Percentiles rank a stretch among this genome's conserved stretches.
phyloP scores from a whole-genome alignment of 2,329 filamentous ascomycete genomes.

The Pyrenophora teres region DNA sequence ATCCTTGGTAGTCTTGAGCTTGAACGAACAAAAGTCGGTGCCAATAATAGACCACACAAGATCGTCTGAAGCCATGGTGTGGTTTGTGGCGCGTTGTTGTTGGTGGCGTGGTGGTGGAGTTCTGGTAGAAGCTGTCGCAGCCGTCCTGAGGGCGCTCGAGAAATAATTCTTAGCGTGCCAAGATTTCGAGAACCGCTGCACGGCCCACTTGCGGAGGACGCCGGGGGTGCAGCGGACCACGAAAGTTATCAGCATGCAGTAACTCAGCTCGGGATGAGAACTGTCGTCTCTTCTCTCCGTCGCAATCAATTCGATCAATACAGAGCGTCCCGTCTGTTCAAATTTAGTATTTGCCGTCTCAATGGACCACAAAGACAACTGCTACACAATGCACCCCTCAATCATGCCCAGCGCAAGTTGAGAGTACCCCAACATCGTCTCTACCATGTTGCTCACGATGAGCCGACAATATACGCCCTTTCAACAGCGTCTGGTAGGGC shows the following conservation, averaged over 20 bases:
- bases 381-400: constrained; percentile 4
- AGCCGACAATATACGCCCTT: constrained; percentile 82
- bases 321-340: neutral
- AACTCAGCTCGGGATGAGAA: constrained; percentile 43
- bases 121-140: too few species aligned
- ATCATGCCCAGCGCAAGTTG: constrained; percentile 19
- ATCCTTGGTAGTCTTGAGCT: constrained; percentile 69
- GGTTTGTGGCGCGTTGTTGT: constrained; percentile 12
- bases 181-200: neutral
- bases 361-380: neutral
- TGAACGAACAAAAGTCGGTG: constrained; percentile 93
- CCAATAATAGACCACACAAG: constrained; percentile 93
- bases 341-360: neutral
- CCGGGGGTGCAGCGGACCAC: neutral
- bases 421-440: constrained; percentile 14
- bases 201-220: constrained; percentile 9
- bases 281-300: constrained; percentile 24
- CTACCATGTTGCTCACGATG: constrained; percentile 23
- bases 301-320: constrained; percentile 3
- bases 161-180: constrained; percentile 15
- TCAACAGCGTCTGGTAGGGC: constrained; percentile 85
- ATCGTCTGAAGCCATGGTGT: constrained; percentile 65
- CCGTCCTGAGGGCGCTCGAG: neutral
- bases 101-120: neutral
- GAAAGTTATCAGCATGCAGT: constrained; percentile 20